phyloP scores from a whole-genome alignment of 1,139 yeast species.

The Diutina mesorugosa region DNA sequence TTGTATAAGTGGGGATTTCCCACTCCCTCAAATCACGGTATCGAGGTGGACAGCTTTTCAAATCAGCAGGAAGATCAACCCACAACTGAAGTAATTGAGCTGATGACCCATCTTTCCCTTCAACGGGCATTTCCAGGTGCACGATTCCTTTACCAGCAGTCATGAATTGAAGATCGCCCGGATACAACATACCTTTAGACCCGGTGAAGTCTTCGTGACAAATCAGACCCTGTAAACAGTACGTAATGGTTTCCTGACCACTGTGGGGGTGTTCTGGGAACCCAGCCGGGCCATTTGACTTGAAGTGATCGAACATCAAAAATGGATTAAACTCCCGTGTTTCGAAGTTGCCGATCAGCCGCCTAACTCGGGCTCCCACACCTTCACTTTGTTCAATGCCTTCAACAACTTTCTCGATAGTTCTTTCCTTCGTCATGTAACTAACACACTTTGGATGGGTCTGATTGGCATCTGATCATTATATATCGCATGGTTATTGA shows the following conservation, averaged over 20 bases:
- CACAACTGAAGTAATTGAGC: constrained; percentile 76
- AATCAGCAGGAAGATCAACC: constrained; percentile 73
- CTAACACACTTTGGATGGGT: not conserved
- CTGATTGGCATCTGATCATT: not conserved
- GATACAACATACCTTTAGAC: constrained; percentile 57
- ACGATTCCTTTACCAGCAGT: constrained; percentile 88
- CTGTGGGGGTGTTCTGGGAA: constrained; percentile 92
- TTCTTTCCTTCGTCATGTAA: not conserved
- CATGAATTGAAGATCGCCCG: constrained; percentile 91
- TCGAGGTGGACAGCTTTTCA: constrained; percentile 62
- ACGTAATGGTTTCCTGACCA: constrained; percentile 83
- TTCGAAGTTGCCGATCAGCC: constrained; percentile 62
- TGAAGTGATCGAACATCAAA: constrained; percentile 72
- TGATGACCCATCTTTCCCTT: constrained; percentile 38
- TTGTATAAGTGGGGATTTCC: constrained; percentile 55
- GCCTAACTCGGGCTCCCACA: constrained; percentile 72
- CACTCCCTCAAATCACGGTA: constrained; percentile 64
- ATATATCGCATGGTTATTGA: not conserved
- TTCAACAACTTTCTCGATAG: not conserved
- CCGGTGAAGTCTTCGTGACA: constrained; percentile 94
- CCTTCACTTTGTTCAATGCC: constrained; percentile 67
- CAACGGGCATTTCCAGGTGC: constrained; percentile 76
- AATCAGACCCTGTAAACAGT: constrained; percentile 58
- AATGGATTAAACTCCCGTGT: constrained; percentile 74
- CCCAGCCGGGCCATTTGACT: constrained; percentile 33